These are phyloP conservation scores for Colletotrichum sp. DNA, from an alignment of 2,329 filamentous ascomycete genomes.

Conservation along the genomic window DNA sequence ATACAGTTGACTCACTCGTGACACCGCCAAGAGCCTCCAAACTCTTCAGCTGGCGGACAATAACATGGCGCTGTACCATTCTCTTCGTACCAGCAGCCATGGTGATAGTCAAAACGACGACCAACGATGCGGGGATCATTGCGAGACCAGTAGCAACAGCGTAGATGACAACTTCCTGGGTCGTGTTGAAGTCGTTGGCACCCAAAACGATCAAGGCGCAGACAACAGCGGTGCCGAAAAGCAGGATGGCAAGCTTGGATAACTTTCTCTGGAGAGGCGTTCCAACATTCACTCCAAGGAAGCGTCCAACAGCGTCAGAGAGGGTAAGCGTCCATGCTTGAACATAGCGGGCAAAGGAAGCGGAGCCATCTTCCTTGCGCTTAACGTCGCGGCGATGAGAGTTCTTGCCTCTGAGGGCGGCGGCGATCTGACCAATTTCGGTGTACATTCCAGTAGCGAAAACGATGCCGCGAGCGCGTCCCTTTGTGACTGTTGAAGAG, in stretches of 20 bases:
- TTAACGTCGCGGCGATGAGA: constrained; percentile 38
- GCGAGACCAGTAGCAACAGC: constrained; percentile 50
- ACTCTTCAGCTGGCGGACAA: constrained; percentile 55
- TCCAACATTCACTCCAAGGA: constrained; percentile 58
- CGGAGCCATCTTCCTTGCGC: constrained; percentile 48
- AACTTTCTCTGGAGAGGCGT: constrained; percentile 74
- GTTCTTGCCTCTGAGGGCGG: constrained; percentile 41
- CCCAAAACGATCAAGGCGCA: constrained; percentile 50
- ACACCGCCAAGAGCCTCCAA: constrained; percentile 60
- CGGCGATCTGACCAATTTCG: constrained; percentile 66
- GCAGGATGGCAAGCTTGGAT: constrained; percentile 69
- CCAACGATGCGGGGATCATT: constrained; percentile 56
- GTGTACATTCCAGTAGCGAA: constrained; percentile 66
- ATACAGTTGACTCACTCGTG: constrained; percentile 29
- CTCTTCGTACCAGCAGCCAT: constrained; percentile 59
- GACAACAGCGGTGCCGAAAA: constrained; percentile 63
- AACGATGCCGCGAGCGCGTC: constrained; percentile 63
- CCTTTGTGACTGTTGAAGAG: constrained; percentile 65
- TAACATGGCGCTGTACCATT: constrained; percentile 58
- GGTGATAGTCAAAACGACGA: constrained; percentile 61
- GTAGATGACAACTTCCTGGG: constrained; percentile 46
- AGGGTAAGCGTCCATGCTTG: constrained; percentile 41
- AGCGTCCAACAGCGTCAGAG: constrained; percentile 41
- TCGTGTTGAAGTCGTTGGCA: constrained; percentile 42
- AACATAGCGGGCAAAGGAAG: constrained; percentile 31